Base-by-base conservation (phyloP, 2,329 filamentous ascomycete species). In the Esteya vermicola region DNA sequence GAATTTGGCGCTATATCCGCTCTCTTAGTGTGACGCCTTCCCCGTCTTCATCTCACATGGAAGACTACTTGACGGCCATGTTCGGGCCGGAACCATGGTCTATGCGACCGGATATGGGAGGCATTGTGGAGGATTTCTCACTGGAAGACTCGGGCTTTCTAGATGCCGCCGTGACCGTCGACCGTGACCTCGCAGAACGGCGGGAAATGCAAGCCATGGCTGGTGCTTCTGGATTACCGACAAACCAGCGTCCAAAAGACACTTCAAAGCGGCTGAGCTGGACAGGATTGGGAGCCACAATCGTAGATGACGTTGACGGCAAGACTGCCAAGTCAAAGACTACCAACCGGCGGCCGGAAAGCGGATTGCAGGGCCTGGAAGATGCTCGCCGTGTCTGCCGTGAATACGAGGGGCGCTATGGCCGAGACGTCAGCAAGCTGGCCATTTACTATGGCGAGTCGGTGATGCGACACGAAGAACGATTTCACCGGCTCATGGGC, bases 111-210 rank as follows among this genome's bases (percentile, higher is more conserved):
- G 46, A 48, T 19, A 16, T 40, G 5, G 21, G 10, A 27, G 36
- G 23, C 5, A 26, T 25, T 22, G 21, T n/a, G 6, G 27, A 14
- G 10, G 27, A 30, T 6, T 14, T 19, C n/a, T n/a, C 21, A 6
- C 12, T 2, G 19, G 9, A 8, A 6, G 23, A 50, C 28, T 40
- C 45, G 9, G 48, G 50, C 25, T 51, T 57, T 9, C 49, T 62
- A 22, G 55, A 60, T 44, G 50, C 52, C 36, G 44, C 53, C 40
- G 55, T 63, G 48, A 40, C 43, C 27, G 53, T 64, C 26, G 61
- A 64, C 47, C 54, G 57, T 35, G 59, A 63, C 41, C 50, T 58
- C 22, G 60, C 57, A 28, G 61, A 64, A 50, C 58, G 56, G 51
- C 58, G 61, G 34, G 61, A 63, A 51, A 55, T 63, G 30, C 55